Conservation (phyloP, 306 rosid species). For the Sophora flavescens region DNA sequence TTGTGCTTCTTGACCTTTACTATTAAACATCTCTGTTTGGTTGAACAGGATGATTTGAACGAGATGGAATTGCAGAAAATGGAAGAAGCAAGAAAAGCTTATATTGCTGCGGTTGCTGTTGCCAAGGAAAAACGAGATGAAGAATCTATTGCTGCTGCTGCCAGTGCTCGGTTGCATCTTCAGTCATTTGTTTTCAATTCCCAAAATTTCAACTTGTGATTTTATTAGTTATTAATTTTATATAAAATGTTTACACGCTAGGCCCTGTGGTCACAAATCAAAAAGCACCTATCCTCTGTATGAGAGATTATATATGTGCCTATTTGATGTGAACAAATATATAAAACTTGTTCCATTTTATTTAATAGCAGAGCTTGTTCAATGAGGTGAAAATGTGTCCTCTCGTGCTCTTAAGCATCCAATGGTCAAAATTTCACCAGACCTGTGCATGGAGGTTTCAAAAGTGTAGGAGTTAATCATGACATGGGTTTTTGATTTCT, state of each 20-base stretch:
- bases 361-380: slow-evolving; percentile 22
- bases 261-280: slow-evolving; percentile 29
- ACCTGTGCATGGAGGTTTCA: slow-evolving; percentile 18
- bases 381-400: slow-evolving; percentile 23
- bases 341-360: slow-evolving; percentile 17
- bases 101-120: slow-evolving; percentile 69
- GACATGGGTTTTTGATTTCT: not conserved
- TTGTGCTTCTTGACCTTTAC: slow-evolving; percentile 8
- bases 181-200: slow-evolving; percentile 66
- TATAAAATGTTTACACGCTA: slow-evolving; percentile 22
- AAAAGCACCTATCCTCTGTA: slow-evolving; percentile 21
- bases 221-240: slow-evolving; percentile 23
- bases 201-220: slow-evolving; percentile 44
- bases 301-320: slow-evolving; percentile 18
- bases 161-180: slow-evolving; percentile 73
- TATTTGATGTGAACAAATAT: slow-evolving; percentile 33
- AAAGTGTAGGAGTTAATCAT: slow-evolving; percentile 30
- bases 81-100: slow-evolving; percentile 86
- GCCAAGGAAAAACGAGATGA: slow-evolving; percentile 85
- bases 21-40: slow-evolving; percentile 37
- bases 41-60: slow-evolving; percentile 82
- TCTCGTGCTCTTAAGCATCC: not conserved
- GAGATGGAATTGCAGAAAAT: slow-evolving; percentile 69
- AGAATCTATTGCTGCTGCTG: slow-evolving; percentile 81
- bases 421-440: not conserved